These are phyloP conservation scores for Arxiozyma slooffiae DNA, from an alignment of 1,139 yeast genomes.

Conservation along the genomic window DNA sequence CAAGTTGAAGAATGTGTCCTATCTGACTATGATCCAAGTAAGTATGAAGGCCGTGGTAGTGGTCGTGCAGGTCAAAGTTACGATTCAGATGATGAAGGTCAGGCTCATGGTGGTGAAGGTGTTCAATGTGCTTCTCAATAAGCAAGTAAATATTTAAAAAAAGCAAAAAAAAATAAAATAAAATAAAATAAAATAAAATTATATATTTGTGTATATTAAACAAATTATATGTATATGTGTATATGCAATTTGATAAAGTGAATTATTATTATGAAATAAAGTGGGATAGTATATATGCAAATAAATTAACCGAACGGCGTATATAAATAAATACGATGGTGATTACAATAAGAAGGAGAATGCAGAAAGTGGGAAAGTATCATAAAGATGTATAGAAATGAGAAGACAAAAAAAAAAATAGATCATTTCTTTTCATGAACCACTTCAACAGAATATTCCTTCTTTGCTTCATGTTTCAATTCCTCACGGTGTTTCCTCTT, in stretches of 20 bases:
- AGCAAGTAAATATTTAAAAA: not conserved
- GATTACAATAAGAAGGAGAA: no score
- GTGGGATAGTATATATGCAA: not conserved
- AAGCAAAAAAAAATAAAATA: not conserved
- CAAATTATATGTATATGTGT: not conserved
- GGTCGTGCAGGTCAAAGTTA: constrained; percentile 39
- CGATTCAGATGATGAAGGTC: constrained; percentile 57
- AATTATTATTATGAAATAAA: no score
- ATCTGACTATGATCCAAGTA: constrained; percentile 51
- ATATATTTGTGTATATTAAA: not conserved
- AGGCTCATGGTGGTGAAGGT: constrained; percentile 49
- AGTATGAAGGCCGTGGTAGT: constrained; percentile 41
- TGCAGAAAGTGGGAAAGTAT: not conserved
- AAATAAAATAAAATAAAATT: no score
- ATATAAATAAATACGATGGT: not conserved
- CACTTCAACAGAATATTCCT: not conserved
- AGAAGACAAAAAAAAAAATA: not conserved
- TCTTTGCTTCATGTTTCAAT: constrained; percentile 4
- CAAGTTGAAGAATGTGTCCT: constrained; percentile 78
- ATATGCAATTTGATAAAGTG: not conserved
- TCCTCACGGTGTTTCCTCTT: constrained; percentile 18
- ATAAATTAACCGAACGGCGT: no score
- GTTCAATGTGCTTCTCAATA: constrained; percentile 84
- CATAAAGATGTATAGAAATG: not conserved
- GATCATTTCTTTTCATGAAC: not conserved